These are phyloP conservation scores for Microbotryum lychnidis-dioicae DNA, from an alignment of 1,284 basidiomycete genomes.

Conservation along the genomic window DNA sequence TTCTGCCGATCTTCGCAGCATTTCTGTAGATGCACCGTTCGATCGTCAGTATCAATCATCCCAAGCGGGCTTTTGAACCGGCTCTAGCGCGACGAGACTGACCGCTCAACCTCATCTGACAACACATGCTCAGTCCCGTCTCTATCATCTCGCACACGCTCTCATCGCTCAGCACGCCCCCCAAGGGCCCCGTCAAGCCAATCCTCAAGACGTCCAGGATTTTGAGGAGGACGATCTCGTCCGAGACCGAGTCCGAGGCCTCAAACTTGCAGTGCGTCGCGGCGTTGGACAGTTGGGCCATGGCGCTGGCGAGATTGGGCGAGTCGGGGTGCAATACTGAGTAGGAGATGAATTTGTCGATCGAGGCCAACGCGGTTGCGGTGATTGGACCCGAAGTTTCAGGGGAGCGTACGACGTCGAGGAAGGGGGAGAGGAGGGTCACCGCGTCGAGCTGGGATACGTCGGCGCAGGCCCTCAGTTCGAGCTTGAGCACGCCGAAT, in stretches of 20 bases:
- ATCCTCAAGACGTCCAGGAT: slow-evolving; percentile 87
- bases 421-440: slow-evolving; percentile 73
- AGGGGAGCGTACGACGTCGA: slow-evolving; percentile 77
- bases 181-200: slow-evolving; percentile 63
- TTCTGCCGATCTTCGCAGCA: slow-evolving; percentile 84
- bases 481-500: slow-evolving; percentile 76
- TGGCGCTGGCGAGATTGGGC: slow-evolving; percentile 45
- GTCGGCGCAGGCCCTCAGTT: slow-evolving; percentile 51
- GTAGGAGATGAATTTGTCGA: slow-evolving; percentile 42
- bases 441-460: slow-evolving; percentile 31
- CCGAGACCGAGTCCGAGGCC: slow-evolving; percentile 86
- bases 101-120: slow-evolving; percentile 92
- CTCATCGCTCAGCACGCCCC: slow-evolving; percentile 68
- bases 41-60: neutral
- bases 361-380: slow-evolving; percentile 40
- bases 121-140: slow-evolving; percentile 92
- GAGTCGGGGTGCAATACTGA: slow-evolving; percentile 38
- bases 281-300: slow-evolving; percentile 78
- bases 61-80: slow-evolving; percentile 9
- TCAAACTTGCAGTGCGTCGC: slow-evolving; percentile 97
- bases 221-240: slow-evolving; percentile 88
- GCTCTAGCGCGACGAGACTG: slow-evolving; percentile 38
- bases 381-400: slow-evolving; percentile 44
- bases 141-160: slow-evolving; percentile 98
- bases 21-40: slow-evolving; percentile 49